Evolutionary conservation across 805 yeast genomes (phyloP).

Genomic region (Yarrowia bubula): DNA sequence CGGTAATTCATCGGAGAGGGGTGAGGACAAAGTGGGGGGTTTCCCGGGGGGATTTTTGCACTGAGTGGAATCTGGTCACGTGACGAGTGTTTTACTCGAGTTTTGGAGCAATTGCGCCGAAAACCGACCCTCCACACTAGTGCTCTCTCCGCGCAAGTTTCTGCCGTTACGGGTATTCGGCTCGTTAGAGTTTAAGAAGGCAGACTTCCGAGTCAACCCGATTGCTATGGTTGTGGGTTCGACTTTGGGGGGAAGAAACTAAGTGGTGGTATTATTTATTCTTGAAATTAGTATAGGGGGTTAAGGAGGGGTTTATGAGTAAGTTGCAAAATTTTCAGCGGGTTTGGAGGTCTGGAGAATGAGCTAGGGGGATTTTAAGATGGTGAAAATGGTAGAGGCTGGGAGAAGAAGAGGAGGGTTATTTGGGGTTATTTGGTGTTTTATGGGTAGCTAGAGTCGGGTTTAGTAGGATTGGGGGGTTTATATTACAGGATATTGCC

Average conservation of each 20-base stretch:
- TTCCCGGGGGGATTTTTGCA: too few species aligned
- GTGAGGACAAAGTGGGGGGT: too few species aligned
- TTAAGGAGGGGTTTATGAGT: too few species aligned
- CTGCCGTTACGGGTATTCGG: constrained; percentile 15
- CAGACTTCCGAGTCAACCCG: constrained; percentile 2
- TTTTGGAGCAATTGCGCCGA: neutral
- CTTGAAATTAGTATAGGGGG: neutral
- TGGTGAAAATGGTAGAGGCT: too few species aligned
- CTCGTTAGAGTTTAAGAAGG: neutral
- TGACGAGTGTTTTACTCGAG: neutral
- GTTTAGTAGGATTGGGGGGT: too few species aligned
- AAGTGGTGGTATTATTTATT: neutral
- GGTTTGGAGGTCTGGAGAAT: too few species aligned
- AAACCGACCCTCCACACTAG: neutral
- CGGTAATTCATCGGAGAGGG: constrained; percentile 4
- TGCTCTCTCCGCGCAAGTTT: neutral
- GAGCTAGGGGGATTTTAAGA: too few species aligned
- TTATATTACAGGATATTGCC: too few species aligned
- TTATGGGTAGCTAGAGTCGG: too few species aligned
- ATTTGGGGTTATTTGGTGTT: too few species aligned
- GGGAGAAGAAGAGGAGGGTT: too few species aligned
- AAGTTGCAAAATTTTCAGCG: too few species aligned
- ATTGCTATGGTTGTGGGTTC: neutral
- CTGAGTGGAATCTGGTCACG: neutral
- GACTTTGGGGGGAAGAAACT: neutral